Base-by-base conservation (phyloP, 2,329 filamentous ascomycete genomes). In the Lasiodiplodia theobromae region DNA sequence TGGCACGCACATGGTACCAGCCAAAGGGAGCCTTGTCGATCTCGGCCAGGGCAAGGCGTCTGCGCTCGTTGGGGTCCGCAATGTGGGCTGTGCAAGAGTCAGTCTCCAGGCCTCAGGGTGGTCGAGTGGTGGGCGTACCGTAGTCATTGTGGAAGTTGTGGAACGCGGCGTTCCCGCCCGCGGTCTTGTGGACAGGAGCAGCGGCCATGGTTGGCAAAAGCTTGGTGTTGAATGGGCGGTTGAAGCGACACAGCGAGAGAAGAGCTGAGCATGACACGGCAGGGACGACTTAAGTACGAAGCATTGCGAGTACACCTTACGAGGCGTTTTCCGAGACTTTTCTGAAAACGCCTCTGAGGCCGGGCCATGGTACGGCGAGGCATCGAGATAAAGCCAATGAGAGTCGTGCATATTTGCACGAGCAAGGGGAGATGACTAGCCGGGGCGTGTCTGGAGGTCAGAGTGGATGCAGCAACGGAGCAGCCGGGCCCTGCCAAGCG, bases 11-110 rank as follows among this genome's bases (percentile, higher is more conserved):
- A 77, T 96, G 92, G 79, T 94, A 93, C 92, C 78, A 95, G 75
- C 92, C 91, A 70, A 95, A 94, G 3, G 89, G 89, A 11, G 91
- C 92, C 82, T 91, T 91, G 82, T 95, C 92, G 73, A 95, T 91
- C 80, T 94, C 91, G 47, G 91, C 91, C 65, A 96, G 89, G 52
- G 92, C 92, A 38, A 93, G 88, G 71, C 92, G 88, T 72, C 92
- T 87, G 68, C 92, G 89, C 84, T 95, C 92, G 72, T 93, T 93
- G 70, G 91, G 88, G 77, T 95, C 91, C 70, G 87, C 83, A 73
- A 83, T 83, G 72, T 84, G 87, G 40, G 67, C 60, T 68, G 31
- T 21, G 34, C 47, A 52, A 21, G n/a, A 3, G 14, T 58, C n/a
- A 52, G 65, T 44, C 12, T 14, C 12, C 21, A 28, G 16, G 28